A percentile compares a stretch with the other conserved stretches of the same genome.
These are phyloP conservation scores for Candida hungchunana DNA, from an alignment of 805 yeast species.

Conservation along the genomic window DNA sequence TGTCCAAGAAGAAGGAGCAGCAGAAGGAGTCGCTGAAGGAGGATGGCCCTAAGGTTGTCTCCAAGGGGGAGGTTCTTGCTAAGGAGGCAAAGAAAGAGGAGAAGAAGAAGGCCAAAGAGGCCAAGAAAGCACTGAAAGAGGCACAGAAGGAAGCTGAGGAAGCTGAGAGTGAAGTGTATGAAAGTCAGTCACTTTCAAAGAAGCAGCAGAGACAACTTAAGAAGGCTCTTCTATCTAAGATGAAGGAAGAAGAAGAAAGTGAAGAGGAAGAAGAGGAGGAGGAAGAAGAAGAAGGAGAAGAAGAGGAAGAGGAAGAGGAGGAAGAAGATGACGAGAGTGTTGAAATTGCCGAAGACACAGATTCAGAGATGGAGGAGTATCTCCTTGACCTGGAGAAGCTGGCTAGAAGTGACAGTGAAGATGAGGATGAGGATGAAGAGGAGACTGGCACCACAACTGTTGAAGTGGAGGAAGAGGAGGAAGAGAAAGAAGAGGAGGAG, in stretches of 20 bases:
- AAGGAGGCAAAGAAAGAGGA: constrained; percentile 18
- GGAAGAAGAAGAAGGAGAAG: too few relatives aligned
- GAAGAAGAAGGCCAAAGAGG: constrained; percentile 19
- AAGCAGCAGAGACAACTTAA: constrained; percentile 60
- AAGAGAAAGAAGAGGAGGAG: constrained; percentile 42
- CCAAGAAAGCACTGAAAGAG: constrained; percentile 17
- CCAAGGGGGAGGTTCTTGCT: constrained; percentile 28
- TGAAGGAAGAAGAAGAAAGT: constrained; percentile 22
- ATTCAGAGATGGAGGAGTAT: constrained; percentile 42
- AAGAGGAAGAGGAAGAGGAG: constrained; percentile 23
- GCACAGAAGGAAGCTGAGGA: constrained; percentile 17
- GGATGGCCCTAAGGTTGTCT: constrained; percentile 30
- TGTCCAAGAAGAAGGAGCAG: constrained; percentile 16
- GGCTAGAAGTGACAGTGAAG: constrained; percentile 48
- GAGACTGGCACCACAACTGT: too few relatives aligned
- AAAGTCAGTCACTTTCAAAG: constrained; percentile 52
- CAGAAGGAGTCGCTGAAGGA: constrained; percentile 20
- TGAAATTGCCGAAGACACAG: constrained; percentile 41
- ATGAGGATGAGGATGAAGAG: constrained; percentile 35
- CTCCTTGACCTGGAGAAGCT: constrained; percentile 48
- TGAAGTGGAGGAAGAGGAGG: constrained; percentile 42
- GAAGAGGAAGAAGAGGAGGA: constrained; percentile 24
- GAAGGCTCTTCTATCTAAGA: constrained; percentile 33
- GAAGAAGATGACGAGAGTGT: constrained; percentile 26
- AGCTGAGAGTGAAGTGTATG: constrained; percentile 34